Evolutionary conservation across 345 rosid genomes (phyloP), one percentile per base, ranked within the genome.

Genomic region (Eucalyptus urophylla): DNA sequence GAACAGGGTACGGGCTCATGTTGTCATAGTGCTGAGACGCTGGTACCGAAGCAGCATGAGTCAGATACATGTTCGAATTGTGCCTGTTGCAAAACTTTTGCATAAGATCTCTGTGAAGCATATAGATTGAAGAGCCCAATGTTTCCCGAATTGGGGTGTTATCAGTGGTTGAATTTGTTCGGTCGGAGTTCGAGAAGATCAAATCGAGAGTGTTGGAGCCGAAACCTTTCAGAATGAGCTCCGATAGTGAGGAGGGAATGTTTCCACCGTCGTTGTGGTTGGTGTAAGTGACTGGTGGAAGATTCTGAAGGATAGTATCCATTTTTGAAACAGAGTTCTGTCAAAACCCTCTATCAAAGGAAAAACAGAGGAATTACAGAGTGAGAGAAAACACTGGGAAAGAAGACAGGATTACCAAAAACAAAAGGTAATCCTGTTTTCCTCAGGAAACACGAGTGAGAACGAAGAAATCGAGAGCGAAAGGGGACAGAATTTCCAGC

Each of bases 161-260:
- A 40, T 33, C 44, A 11, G 15, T 8, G 33, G 58, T 33, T 25
- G 62, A 40, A 10, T 65, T 60, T 50, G 92, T 86, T n/a, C 93
- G 91, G 45, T 90, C 54, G 88, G 93, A 92, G 90, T 90, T 89
- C 29, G 99, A 95, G 94, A 98, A 97, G 86, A 98, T 94, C 40
- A 99, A 96, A 67, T 98, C 99, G 10, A 98, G 87, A 37, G 98
- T 91, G 95, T 92, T 96, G 89, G 93, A 91, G 86, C 99, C 99
- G 60, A 76, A 76, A 40, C 97, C 98, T 6, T 93, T 92, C 91
- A 98, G 60, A 89, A 98, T 95, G 87, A 97, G 94, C 58, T 95
- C 94, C 14, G 99, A 98, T 29, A 98, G 92, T 24, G 97, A 92
- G 31, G 95, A 91, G 58, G 95, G 92, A 29, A 93, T 92, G 37